Evolutionary conservation across 768 basidiomycete species (phyloP), one percentile per base, ranked within the genome.

Genomic region (Pleurotus pulmonarius): DNA sequence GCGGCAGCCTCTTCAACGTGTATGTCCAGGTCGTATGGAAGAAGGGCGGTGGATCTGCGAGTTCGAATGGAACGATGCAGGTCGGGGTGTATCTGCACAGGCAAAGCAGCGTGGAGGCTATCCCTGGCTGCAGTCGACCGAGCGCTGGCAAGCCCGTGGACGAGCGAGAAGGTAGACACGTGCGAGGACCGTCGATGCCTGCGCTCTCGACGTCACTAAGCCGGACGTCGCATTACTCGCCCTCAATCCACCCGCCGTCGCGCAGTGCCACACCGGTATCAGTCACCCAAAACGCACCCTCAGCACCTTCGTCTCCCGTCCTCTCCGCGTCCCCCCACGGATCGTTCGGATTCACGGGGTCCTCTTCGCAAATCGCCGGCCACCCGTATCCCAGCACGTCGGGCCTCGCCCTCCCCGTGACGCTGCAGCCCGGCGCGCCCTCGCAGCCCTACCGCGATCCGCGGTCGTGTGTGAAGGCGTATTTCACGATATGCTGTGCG

Each of bases 41-140:
- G 81, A 95, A 95, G 68, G 75, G 72, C 2, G 25, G 24, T 24
- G 20, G 18, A 13, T 11, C 37, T 2, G 39, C 37, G 24, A 24
- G 4, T 53, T 38, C 34, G n/a, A 53, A 53, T 41, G 49, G 49
- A 7, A 40, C 39, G 16, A 67, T 74, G 2, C 94, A 97, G 64
- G 75, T 96, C 1, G 94, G 94, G 1, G 83, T 96, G 26, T 96
- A 96, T 64, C 77, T 96, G 1, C 92, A 94, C 66, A 80, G 94
- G 6, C 93, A 95, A 68, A 88, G 87, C 18, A 86, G 76, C 55
- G 79, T 91, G 25, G 92, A 94, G 60, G 81, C 87, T 6, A 79
- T 94, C 34, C 91, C 92, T n/a, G 71, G 79, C 0, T 70, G 83
- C n/a, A 90, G 90, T 37, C 73, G 79, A 1, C 87, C 86, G 8